Evolutionary conservation across 148 eudicot species (phyloP).

Genomic region (Heliosperma pusillum): DNA sequence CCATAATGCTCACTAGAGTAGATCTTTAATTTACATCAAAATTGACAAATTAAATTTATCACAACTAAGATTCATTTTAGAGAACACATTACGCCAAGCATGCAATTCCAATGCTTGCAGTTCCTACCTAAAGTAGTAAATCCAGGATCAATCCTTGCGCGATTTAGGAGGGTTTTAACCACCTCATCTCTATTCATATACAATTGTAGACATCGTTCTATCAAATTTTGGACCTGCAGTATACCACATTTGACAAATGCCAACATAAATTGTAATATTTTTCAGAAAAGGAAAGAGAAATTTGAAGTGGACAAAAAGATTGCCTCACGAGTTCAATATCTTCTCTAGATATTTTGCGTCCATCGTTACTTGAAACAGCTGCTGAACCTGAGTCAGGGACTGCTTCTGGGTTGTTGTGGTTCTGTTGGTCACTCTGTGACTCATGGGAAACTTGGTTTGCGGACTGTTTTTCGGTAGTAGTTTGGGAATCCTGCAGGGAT

Average conservation of each 20-base stretch:
- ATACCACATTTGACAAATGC: constrained; percentile 11
- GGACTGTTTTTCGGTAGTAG: constrained; percentile 58
- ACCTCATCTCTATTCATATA: constrained; percentile 96
- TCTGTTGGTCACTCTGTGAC: constrained; percentile 65
- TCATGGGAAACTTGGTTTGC: constrained; percentile 61
- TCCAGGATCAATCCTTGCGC: constrained; percentile 93
- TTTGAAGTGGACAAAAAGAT: background rate
- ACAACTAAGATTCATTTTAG: background rate
- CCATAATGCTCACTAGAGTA: background rate
- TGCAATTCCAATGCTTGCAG: constrained; percentile 10
- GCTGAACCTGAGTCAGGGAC: constrained; percentile 82
- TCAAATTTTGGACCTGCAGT: constrained; percentile 88
- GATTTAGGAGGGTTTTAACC: constrained; percentile 83
- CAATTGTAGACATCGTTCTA: constrained; percentile 83
- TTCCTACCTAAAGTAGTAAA: constrained; percentile 82
- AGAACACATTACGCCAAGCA: background rate
- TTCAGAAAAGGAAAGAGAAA: background rate
- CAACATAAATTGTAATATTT: background rate
- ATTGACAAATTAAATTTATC: constrained; percentile 1
- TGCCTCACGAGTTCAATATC: constrained; percentile 94
- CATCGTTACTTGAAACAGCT: constrained; percentile 80
- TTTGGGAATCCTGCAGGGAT: constrained; percentile 54
- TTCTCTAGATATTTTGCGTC: constrained; percentile 87
- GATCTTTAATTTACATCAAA: background rate
- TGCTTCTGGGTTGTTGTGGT: constrained; percentile 51